Base-by-base conservation (phyloP, 768 basidiomycete species). In the Suillus fuscotomentosus region DNA sequence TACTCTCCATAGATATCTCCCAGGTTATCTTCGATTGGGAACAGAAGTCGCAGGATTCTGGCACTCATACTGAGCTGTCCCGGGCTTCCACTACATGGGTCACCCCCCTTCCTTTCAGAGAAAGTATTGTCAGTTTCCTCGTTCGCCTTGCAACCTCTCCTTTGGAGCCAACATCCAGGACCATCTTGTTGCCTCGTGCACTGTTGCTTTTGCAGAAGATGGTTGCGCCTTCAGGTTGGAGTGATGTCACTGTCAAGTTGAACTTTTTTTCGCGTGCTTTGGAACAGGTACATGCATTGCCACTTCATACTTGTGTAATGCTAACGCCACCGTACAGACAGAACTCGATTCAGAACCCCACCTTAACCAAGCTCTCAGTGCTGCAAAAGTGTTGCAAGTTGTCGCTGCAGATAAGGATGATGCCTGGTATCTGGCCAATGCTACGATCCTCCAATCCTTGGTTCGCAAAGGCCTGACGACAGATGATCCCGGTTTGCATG, bases 11-110 rank as follows among this genome's bases (percentile, higher is more conserved):
- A 63, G 97, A 99, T 65, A 86, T 96, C 42, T 82, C 96, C 15
- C 95, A 97, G 73, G 88, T 95, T 47, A 90, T 99, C 42, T 93
- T 95, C 71, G 85, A 88, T 48, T 99, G 97, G 97, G 97, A 99
- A 74, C 88, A 92, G 76, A 84, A 76, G 82, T 82, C 65, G 9
- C 75, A 80, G 65, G 70, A 74, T 9, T 59, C 67, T 1, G 76
- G 74, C 61, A 63, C 65, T 2, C 73, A 67, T 27, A 51, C 69
- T n/a, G 75, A 77, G 27, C 66, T 65, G n/a, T 68, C 60, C 39
- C 65, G 47, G 76, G 77, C 54, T 66, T 73, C 54, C 62, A 71
- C 42, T 5, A 24, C 60, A 3, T 96, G 94, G 93, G 75, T 85
- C 24, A 92, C 92, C 0, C 94, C 96, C 3, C 78, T 92, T 36